Evolutionary conservation across 805 yeast genomes (phyloP), one percentile per base, ranked within the genome.

Genomic region (Metschnikowia koreensis): DNA sequence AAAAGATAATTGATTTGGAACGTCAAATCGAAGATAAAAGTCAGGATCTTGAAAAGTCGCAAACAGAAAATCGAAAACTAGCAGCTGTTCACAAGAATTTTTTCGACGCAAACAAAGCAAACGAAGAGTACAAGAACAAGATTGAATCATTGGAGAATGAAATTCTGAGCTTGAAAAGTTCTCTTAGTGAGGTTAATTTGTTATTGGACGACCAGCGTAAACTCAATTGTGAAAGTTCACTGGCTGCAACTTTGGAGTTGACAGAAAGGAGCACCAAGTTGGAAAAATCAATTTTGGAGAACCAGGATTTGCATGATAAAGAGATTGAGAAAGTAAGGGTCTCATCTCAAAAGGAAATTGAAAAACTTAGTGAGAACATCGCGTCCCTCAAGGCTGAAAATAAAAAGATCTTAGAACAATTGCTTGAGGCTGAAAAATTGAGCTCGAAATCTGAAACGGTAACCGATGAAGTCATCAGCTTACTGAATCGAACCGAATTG

Each of bases 151-250:
- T 55, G 22, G 51, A 53, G 22, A 36, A 16, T 12, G 50, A 55
- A 39, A 44, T 52, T 11, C 15, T 44, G 7, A 38, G 36, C 11
- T 36, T 56, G 33, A 50, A 56, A 36, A 34, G 22, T 31, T 29
- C 50, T 8, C 41, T 53, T 16, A 41, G 15, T 11, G 46, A 46
- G 15, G 43, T 34, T 17, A 50, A 29, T 9, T 26, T 3, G 33
- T 38, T 13, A 10, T 37, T 81, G 53, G 86, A 81, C 44, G 70
- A 69, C 34, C 86, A 81, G 58, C 67, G 86, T 49, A 68, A 65
- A 11, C 64, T 77, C 58, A 60, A 80, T 11, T 74, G 74, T 48
- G 78, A 79, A 48, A 77, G 69, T 45, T 81, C 86, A 0, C 82
- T 79, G 50, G 70, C 80, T 0, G 68, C 77, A 55, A 81, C 44